phyloP scores from a whole-genome alignment of 2,329 filamentous ascomycete species.

The Penicillium frequentans region DNA sequence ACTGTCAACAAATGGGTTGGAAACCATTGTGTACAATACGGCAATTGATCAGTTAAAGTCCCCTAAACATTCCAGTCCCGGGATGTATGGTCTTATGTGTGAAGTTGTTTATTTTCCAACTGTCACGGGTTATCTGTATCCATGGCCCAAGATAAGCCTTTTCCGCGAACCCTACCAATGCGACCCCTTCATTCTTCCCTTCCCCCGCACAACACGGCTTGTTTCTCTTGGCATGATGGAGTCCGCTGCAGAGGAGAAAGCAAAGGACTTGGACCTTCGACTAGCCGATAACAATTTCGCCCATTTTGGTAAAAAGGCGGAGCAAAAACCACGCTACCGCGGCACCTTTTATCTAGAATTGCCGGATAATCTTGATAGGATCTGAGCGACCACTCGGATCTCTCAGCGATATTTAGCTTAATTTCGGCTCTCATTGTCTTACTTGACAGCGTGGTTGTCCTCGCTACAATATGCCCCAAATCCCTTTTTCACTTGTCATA shows the following conservation, averaged over 20 bases:
- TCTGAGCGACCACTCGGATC: slow-evolving; percentile 7
- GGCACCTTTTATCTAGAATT: background rate
- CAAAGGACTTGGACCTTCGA: background rate
- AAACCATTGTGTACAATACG: background rate
- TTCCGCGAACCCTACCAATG: background rate
- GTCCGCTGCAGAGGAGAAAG: no score
- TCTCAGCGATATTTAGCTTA: slow-evolving; percentile 5
- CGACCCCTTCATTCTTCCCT: background rate
- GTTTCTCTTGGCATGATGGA: background rate
- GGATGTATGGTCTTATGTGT: background rate
- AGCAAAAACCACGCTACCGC: slow-evolving; percentile 5
- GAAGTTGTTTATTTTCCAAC: background rate
- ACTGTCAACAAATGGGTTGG: background rate
- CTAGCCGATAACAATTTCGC: slow-evolving; percentile 8
- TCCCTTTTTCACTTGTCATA: background rate
- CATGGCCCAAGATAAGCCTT: background rate
- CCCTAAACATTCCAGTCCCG: background rate
- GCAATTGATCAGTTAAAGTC: background rate
- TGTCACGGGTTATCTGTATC: background rate
- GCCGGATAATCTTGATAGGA: background rate
- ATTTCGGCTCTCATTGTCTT: background rate
- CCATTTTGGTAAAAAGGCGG: slow-evolving; percentile 18
- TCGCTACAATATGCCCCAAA: background rate
- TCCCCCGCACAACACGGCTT: background rate
- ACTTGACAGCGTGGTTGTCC: background rate